These are phyloP conservation scores for Phialocephala sp. DNA, from an alignment of 2,329 filamentous ascomycete genomes.

Conservation along the genomic window DNA sequence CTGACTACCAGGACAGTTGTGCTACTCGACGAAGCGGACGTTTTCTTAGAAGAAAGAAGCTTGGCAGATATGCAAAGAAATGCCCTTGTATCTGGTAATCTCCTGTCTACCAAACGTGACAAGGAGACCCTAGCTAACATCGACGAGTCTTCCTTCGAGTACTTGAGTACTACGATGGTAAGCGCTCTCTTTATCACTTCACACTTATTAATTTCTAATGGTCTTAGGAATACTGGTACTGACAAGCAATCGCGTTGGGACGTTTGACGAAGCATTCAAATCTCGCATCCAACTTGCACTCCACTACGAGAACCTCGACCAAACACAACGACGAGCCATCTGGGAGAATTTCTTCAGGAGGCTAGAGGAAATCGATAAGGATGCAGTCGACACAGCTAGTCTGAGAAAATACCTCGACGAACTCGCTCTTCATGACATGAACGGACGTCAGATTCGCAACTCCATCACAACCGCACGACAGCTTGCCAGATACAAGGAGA, in stretches of 20 bases:
- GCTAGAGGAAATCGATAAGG: constrained; percentile 36
- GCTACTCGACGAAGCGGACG: constrained; percentile 41
- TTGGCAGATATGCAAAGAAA: constrained; percentile 30
- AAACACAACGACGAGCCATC: constrained; percentile 14
- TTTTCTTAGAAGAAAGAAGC: constrained; percentile 36
- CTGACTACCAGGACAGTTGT: constrained; percentile 46
- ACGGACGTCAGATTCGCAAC: constrained; percentile 29
- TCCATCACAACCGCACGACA: constrained; percentile 18
- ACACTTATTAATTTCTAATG: neutral
- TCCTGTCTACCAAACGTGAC: neutral
- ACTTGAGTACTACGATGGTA: constrained; percentile 46
- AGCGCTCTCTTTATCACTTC: neutral
- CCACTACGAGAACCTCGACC: constrained; percentile 32
- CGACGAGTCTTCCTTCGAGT: constrained; percentile 44
- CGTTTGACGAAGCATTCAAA: constrained; percentile 47
- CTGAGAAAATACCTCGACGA: constrained; percentile 3
- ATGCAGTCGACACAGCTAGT: neutral
- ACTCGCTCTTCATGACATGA: constrained; percentile 11
- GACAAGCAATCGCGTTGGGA: constrained; percentile 47
- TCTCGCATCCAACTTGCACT: constrained; percentile 44
- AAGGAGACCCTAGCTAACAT: neutral
- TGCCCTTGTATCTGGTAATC: constrained; percentile 29
- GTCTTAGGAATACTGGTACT: constrained; percentile 47
- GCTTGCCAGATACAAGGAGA: constrained; percentile 17
- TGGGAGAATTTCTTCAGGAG: constrained; percentile 24